Base-by-base conservation (phyloP, 305 asterid genomes). In the Fraxinus sp. region DNA sequence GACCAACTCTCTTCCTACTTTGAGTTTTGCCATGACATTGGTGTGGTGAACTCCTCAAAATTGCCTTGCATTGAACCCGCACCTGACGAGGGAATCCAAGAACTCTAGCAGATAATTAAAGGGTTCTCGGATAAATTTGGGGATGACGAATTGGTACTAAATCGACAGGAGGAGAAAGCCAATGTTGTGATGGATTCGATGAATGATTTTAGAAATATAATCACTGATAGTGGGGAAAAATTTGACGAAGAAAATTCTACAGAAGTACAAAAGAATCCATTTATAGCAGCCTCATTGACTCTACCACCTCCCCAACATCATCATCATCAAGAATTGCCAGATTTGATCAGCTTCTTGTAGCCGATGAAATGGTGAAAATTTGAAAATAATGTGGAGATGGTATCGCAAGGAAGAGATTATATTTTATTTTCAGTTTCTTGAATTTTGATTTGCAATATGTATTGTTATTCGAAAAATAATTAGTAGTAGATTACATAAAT, bases 171-270 rank as follows among this genome's bases (percentile, higher is more conserved):
- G 72, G 84, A 77, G 36, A 62, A 72, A 73, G 77, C 86, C 5
- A 86, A 84, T 24, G 90, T 84, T 8, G 82, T 76, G 26, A 55
- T 37, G 3, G 74, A 87, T 37, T n/a, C 11, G 14, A 59, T 71
- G 66, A 71, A 41, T 1, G 66, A 71, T 4, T 33, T 59, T 6
- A 32, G 44, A 0, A 94, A 97, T 16, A 86, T 95, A 36, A 88
- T 95, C 71, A 95, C 97, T 0, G 85, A 93, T 3, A 78, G 89
- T 1, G 94, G 98, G 99, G 97, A 94, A 93, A 90, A 46, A 39
- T 95, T 94, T 64, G 97, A 95, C 5, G 97, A 94, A 57, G 78
- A 37, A 9, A 83, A 85, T 83, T 87, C 91, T 20, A 62, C 18
- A 7, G 74, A 28, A 28, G 37, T 30, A 13, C 20, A 20, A 1